phyloP scores from a whole-genome alignment of 1,139 yeast species.

The Saccharomyces hybrid region DNA sequence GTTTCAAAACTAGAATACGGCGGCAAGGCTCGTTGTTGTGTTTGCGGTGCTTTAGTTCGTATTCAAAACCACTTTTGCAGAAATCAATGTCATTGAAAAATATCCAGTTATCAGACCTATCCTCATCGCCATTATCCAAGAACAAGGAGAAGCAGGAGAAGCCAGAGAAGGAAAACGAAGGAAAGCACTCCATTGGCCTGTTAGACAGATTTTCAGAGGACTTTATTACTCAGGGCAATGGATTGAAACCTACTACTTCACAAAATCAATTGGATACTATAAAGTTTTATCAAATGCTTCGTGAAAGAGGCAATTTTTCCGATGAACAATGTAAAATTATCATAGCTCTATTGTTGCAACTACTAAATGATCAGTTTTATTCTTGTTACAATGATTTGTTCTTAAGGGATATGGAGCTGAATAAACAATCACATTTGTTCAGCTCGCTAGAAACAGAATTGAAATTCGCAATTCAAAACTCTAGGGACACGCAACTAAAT shows the following conservation, averaged over 20 bases:
- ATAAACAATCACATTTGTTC: constrained; percentile 79
- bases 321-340: constrained; percentile 48
- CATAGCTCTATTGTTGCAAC: constrained; percentile 43
- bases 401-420: constrained; percentile 64
- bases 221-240: constrained; percentile 24
- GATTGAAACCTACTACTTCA: constrained; percentile 27
- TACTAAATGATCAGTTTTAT: constrained; percentile 46
- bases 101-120: not conserved
- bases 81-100: constrained; percentile 5
- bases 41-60: not conserved
- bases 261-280: constrained; percentile 20
- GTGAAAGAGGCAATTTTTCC: constrained; percentile 39
- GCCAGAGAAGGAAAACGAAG: constrained; percentile 2
- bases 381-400: constrained; percentile 50
- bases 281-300: constrained; percentile 8
- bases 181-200: constrained; percentile 10
- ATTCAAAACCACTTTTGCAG: not conserved
- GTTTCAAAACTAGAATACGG: not conserved
- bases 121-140: not conserved
- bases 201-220: constrained; percentile 27
- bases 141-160: constrained; percentile 1
- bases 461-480: constrained; percentile 66
- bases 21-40: not conserved
- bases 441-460: constrained; percentile 92
- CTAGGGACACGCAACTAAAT: constrained; percentile 64